phyloP scores from a whole-genome alignment of 2,329 filamentous ascomycete species.

The Verruconis gallopava region DNA sequence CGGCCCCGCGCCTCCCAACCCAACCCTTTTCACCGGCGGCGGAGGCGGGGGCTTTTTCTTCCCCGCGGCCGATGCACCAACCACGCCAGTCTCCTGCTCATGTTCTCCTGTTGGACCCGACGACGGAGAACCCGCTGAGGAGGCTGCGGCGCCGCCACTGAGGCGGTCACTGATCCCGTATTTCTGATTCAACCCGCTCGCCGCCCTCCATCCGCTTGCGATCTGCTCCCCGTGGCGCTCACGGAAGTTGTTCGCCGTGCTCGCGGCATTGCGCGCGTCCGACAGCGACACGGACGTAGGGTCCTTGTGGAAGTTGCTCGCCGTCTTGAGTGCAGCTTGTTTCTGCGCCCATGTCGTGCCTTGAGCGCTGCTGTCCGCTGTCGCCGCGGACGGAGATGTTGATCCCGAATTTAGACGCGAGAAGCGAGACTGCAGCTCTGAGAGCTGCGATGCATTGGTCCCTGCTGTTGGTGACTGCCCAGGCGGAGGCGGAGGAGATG shows the following conservation, averaged over 20 bases:
- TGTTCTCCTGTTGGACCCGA: constrained; percentile 9
- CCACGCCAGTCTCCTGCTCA: constrained; percentile 5
- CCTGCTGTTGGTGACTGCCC: constrained; percentile 4
- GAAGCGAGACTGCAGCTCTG: constrained; percentile 57
- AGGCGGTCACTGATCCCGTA: constrained; percentile 35
- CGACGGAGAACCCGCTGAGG: neutral
- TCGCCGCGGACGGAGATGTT: neutral
- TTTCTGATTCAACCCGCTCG: constrained; percentile 47
- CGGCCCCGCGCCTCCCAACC: constrained; percentile 29
- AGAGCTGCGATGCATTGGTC: constrained; percentile 35
- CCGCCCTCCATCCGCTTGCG: constrained; percentile 43
- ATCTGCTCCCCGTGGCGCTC: constrained; percentile 58
- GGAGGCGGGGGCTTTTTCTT: constrained; percentile 47
- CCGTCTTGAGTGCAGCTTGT: constrained; percentile 48
- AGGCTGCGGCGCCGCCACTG: neutral
- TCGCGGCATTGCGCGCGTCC: constrained; percentile 45
- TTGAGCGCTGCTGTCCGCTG: constrained; percentile 15
- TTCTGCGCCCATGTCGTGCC: constrained; percentile 53
- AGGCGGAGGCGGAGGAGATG: constrained; percentile 14
- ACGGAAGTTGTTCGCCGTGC: constrained; percentile 55
- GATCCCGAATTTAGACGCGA: neutral
- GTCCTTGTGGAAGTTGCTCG: constrained; percentile 45
- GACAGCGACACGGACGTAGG: constrained; percentile 48
- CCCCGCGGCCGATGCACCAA: constrained; percentile 19
- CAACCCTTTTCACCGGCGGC: constrained; percentile 43